phyloP scores from a whole-genome alignment of 768 basidiomycete genomes.

The Podaxis rugospora region DNA sequence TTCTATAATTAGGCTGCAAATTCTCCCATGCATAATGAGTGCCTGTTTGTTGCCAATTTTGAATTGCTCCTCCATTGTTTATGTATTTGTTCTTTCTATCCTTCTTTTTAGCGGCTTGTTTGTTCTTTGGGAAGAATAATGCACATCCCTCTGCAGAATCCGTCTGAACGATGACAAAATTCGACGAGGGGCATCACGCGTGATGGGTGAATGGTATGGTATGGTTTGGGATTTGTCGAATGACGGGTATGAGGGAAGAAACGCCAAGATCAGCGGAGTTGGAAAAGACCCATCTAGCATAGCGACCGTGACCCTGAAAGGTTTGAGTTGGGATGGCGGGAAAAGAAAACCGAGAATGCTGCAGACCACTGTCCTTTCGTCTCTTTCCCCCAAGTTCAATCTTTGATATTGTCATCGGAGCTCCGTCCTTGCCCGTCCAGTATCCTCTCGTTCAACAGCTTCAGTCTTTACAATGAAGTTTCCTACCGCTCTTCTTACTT shows the following conservation, averaged over 20 bases:
- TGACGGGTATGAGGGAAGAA: neutral
- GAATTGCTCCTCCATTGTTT: too few species aligned
- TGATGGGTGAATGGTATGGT: too few species aligned
- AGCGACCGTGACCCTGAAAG: slow-evolving; percentile 5
- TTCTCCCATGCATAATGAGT: too few species aligned
- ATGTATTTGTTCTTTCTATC: too few species aligned
- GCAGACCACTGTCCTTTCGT: slow-evolving; percentile 1
- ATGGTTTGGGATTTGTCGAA: neutral
- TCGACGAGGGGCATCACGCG: too few species aligned
- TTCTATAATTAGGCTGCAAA: too few species aligned
- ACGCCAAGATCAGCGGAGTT: slow-evolving; percentile 3
- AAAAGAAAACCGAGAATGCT: neutral
- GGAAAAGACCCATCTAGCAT: neutral
- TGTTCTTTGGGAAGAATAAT: too few species aligned
- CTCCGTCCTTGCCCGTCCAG: neutral
- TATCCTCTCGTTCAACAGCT: slow-evolving; percentile 14
- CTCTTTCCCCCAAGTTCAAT: slow-evolving; percentile 8
- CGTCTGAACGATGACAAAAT: too few species aligned
- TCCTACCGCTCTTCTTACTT: slow-evolving; percentile 29
- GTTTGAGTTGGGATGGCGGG: neutral
- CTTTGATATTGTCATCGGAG: neutral
- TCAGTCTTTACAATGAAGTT: slow-evolving; percentile 37
- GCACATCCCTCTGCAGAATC: too few species aligned
- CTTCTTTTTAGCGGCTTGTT: too few species aligned
- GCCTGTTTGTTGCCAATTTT: too few species aligned